Base-by-base conservation (phyloP, 176 grass and related monocot species). In the Oryza punctata region DNA sequence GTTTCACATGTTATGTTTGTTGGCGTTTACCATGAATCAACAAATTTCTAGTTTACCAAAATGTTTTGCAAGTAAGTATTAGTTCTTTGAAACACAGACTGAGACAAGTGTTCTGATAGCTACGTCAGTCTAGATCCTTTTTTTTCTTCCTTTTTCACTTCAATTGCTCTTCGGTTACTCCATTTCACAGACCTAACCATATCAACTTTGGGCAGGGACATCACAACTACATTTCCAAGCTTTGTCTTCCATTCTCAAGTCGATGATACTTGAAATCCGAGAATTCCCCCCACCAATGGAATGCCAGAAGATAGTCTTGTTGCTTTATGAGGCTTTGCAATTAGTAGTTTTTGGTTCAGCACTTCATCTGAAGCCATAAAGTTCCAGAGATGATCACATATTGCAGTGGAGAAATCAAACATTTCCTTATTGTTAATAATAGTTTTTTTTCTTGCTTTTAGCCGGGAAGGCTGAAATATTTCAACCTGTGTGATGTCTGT, bases 201-300 rank as follows among this genome's bases (percentile, higher is more conserved):
- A 10, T 23, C 3, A 79, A 74, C 24, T 46, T 43, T 80, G 1
- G 28, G 59, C 68, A 92, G 90, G 86, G 90, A 92, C 69, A 89
- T 92, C 43, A 92, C 90, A 19, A 92, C 86, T 6, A 92, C 90
- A 27, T 92, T 92, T 85, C 90, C 90, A 65, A 92, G 79, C 75
- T 92, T 92, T 83, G 90, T 92, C 24, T 92, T 92, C 79, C 79
- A 92, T 78, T 92, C 90, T 83, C 90, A 89, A 69, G 90, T 92
- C 12, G 82, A 89, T 0, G 90, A 92, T 79, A 92, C 90, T 0
- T 92, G 82, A 83, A 47, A 10, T 63, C 41, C 1, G 67, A 54
- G 12, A 72, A 10, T 30, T 19, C 52, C 19, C 19, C 27, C 54
- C 19, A 19, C 30, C 19, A 13, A 46, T 77, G 67, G 49, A 72